A percentile compares a stretch with the other conserved stretches of the same genome.
Evolutionary conservation across 108 stramenopile species (phyloP).

Genomic region (Nitzschia sp.): DNA sequence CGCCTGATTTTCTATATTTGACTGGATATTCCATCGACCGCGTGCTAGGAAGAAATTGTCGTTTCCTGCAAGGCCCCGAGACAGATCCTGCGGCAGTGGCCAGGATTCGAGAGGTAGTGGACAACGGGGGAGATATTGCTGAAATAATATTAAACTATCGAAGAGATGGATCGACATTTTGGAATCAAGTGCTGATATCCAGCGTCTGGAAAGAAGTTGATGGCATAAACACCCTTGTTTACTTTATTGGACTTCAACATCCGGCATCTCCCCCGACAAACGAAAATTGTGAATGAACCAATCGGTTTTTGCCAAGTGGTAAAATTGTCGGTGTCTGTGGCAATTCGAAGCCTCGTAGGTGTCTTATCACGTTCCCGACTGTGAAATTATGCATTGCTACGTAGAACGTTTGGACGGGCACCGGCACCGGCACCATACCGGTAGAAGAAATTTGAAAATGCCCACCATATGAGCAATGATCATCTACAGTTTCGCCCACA

Average conservation of each 20-base stretch:
- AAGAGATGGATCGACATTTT: conserved; percentile 82
- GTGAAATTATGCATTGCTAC: no score
- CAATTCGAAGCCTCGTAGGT: no score
- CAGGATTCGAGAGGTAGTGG: conserved; percentile 68
- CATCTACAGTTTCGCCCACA: no score
- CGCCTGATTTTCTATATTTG: conserved; percentile 58
- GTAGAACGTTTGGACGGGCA: no score
- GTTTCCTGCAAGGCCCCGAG: conserved; percentile 75
- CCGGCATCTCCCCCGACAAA: conserved; percentile 29
- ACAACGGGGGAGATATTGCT: conserved; percentile 59
- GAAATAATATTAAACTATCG: conserved; percentile 85
- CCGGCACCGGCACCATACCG: no score
- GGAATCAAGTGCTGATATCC: conserved; percentile 82
- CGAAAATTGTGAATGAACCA: no score
- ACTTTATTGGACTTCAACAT: conserved; percentile 82
- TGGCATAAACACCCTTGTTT: conserved; percentile 38
- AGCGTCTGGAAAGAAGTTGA: conserved; percentile 59
- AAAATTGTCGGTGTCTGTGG: no score
- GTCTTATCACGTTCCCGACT: no score
- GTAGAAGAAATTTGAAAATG: no score
- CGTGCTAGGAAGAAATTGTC: conserved; percentile 83
- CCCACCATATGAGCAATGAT: no score
- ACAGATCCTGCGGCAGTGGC: conserved; percentile 80
- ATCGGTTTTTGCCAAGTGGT: no score
- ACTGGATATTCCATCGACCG: conserved; percentile 73